A percentile compares a stretch with the other conserved stretches of the same genome.
Conservation (phyloP, 306 rosid genomes). For the Citrullus colocynthis region DNA sequence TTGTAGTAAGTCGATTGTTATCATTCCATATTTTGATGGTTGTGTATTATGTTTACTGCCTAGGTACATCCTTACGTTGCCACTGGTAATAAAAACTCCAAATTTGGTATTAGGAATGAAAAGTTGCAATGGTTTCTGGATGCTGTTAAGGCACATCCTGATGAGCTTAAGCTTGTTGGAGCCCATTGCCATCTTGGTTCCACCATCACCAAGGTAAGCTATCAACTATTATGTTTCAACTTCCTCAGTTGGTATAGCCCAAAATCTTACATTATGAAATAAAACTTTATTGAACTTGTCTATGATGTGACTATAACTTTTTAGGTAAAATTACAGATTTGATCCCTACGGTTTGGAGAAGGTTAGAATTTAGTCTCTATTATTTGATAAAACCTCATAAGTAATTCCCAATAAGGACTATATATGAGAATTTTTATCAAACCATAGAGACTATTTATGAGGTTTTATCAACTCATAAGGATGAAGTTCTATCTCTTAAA, state of each 20-base stretch:
- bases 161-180: slow-evolving; percentile 85
- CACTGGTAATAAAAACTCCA: slow-evolving; percentile 92
- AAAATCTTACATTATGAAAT: not conserved
- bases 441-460: too few species aligned
- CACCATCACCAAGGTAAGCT: slow-evolving; percentile 79
- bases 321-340: too few species aligned
- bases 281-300: not conserved
- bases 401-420: too few species aligned
- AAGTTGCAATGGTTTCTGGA: slow-evolving; percentile 94
- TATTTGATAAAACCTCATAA: too few species aligned
- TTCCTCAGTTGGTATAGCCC: not conserved
- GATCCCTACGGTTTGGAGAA: too few species aligned
- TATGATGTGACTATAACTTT: not conserved
- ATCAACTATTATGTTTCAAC: not conserved
- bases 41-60: not conserved
- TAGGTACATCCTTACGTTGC: slow-evolving; percentile 95
- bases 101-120: slow-evolving; percentile 92
- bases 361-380: too few species aligned
- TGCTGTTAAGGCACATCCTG: slow-evolving; percentile 62
- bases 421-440: too few species aligned
- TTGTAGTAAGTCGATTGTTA: not conserved
- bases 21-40: not conserved
- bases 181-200: slow-evolving; percentile 98
- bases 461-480: too few species aligned
- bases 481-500: too few species aligned